Base-by-base conservation (phyloP, 2,329 filamentous ascomycete genomes). In the Parascedosporium putredinis region DNA sequence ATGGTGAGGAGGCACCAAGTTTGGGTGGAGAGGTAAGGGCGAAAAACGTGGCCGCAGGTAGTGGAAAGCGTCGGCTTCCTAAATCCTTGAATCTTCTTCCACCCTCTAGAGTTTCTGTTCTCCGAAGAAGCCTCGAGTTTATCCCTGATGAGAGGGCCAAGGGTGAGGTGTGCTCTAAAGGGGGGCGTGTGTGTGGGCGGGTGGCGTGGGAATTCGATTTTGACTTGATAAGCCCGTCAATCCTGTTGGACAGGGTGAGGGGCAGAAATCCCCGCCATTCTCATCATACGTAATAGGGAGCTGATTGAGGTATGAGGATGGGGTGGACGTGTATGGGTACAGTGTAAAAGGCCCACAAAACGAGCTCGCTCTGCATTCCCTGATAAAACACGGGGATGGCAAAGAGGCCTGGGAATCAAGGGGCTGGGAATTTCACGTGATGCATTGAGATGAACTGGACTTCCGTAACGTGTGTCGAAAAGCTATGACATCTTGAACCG, bases 281-380 rank as follows among this genome's bases (percentile, higher is more conserved):
- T 29, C 45, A 25, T 29, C 25, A 47, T 47, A 34, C 45, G 29
- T 34, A 47, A 47, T 47, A 18, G 44, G 20, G 22, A n/a, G 42
- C 16, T n/a, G n/a, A n/a, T n/a, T n/a, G n/a, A n/a, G n/a, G n/a
- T n/a, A n/a, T n/a, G n/a, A 31, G 6, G 12, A 31, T 31, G 12
- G 27, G 7, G 27, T 31, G 27, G 7, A 31, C 7, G 12, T 31
- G 27, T 31, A 7, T 12, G 6, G 12, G 27, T 31, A 31, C 27
- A 31, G 27, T 31, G 27, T 31, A 12, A 31, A 31, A 12, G 27
- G 27, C 27, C 12, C 7, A 31, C n/a, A 31, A 12, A 12, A 12
- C 27, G 27, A 31, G 27, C 27, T 31, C 12, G 27, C 27, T 31
- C 7, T 31, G 27, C 27, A n/a, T n/a, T n/a, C n/a, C n/a, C n/a